These are phyloP conservation scores for Lentinus brumalis DNA, from an alignment of 768 basidiomycete genomes.

Conservation along the genomic window DNA sequence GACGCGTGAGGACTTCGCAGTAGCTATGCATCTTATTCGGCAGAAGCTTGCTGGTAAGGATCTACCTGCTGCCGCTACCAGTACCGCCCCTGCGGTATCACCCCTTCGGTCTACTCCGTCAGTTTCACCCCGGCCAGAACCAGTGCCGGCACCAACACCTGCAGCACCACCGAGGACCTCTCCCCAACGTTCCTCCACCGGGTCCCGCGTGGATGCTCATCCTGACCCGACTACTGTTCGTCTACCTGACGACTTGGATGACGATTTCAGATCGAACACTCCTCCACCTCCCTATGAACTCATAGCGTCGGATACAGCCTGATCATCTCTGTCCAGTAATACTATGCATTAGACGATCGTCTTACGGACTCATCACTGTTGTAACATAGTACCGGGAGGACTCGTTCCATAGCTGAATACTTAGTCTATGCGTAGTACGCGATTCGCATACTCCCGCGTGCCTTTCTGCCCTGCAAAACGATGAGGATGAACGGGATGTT, in stretches of 20 bases:
- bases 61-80: constrained; percentile 44
- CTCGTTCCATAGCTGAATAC: too few relatives aligned
- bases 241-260: constrained; percentile 14
- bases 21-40: constrained; percentile 92
- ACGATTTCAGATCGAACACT: constrained; percentile 12
- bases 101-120: constrained; percentile 30
- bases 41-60: constrained; percentile 77
- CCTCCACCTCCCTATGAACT: constrained; percentile 25
- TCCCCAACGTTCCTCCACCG: background rate
- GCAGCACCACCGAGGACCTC: background rate
- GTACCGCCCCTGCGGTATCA: constrained; percentile 22
- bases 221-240: constrained; percentile 2
- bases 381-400: too few relatives aligned
- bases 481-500: background rate
- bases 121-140: background rate
- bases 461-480: too few relatives aligned
- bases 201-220: background rate
- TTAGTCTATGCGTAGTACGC: too few relatives aligned
- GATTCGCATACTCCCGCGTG: too few relatives aligned
- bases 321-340: background rate
- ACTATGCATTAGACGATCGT: too few relatives aligned
- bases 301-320: constrained; percentile 7
- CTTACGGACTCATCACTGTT: too few relatives aligned
- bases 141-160: background rate
- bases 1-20: constrained; percentile 89